A percentile compares a stretch with the other conserved stretches of the same genome.
These are phyloP conservation scores for Fusarium sarcochroum DNA, from an alignment of 2,329 filamentous ascomycete genomes.

Conservation along the genomic window DNA sequence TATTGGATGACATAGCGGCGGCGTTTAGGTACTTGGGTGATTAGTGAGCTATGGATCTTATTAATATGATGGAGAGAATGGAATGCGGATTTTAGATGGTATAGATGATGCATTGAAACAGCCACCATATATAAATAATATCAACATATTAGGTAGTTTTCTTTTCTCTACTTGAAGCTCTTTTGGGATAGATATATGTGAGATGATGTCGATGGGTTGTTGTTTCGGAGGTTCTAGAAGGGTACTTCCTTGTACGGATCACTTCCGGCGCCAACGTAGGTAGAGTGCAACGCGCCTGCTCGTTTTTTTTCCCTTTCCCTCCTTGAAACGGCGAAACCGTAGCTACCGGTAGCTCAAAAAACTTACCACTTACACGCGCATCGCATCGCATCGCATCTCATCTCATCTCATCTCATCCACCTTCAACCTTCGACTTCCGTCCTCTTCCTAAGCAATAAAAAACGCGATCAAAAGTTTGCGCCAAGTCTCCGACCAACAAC, in stretches of 20 bases:
- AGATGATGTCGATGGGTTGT: background rate
- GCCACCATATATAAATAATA: background rate
- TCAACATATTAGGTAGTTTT: background rate
- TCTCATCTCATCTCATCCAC: constrained; percentile 5
- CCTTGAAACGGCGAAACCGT: constrained; percentile 17
- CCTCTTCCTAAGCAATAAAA: background rate
- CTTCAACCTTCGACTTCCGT: background rate
- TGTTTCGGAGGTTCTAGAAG: constrained; percentile 14
- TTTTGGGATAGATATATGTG: background rate
- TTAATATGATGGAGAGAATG: background rate
- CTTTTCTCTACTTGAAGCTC: background rate
- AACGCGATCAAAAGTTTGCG: background rate
- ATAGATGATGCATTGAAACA: background rate
- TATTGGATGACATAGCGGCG: constrained; percentile 43
- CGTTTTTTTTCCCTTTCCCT: background rate
- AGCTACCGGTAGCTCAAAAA: constrained; percentile 7
- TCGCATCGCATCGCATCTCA: background rate
- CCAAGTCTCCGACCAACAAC: constrained; percentile 10
- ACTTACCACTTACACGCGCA: constrained; percentile 10
- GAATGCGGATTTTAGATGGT: constrained; percentile 14
- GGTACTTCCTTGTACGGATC: constrained; percentile 8
- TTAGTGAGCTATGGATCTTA: background rate
- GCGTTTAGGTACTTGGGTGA: constrained; percentile 40
- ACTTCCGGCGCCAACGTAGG: constrained; percentile 12
- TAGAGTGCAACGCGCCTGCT: constrained; percentile 25